Percentiles rank a stretch among this genome's conserved stretches.
These are phyloP conservation scores for Endogone sp. DNA, from an alignment of 192 early-diverging fungal species.

Conservation along the genomic window DNA sequence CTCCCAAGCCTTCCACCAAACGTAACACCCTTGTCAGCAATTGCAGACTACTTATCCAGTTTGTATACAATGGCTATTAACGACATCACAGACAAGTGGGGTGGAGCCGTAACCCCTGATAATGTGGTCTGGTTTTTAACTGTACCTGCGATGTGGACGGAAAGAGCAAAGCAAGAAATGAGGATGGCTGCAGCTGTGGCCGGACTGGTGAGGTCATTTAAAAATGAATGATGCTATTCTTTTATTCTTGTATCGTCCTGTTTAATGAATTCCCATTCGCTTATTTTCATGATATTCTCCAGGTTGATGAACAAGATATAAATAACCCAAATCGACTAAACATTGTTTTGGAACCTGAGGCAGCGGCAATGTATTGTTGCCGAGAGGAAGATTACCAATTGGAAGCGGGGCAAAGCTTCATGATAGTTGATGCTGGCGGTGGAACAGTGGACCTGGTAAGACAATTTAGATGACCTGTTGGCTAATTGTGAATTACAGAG, in stretches of 20 bases:
- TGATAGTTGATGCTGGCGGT: conserved; percentile 48
- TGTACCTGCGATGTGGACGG: conserved; percentile 28
- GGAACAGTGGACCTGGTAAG: conserved; percentile 37
- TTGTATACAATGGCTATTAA: neutral
- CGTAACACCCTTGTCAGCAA: neutral
- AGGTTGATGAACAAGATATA: neutral
- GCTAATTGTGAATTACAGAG: neutral
- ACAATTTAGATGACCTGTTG: neutral
- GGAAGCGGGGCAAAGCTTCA: conserved; percentile 31
- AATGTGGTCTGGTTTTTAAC: conserved; percentile 5
- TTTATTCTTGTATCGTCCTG: too few species aligned
- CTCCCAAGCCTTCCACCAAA: neutral
- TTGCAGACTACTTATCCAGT: neutral
- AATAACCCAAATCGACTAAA: neutral
- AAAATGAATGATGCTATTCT: too few species aligned
- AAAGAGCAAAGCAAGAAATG: conserved; percentile 30
- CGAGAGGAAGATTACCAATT: neutral
- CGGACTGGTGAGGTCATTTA: conserved; percentile 18
- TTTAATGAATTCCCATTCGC: neutral
- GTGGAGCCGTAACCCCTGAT: neutral
- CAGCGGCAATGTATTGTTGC: neutral
- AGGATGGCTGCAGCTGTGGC: conserved; percentile 26
- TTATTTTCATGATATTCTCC: neutral
- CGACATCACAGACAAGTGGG: neutral
- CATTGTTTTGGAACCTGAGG: neutral